Percentiles rank a stretch among this genome's conserved stretches.
Evolutionary conservation across 2,329 filamentous ascomycete genomes (phyloP).

Genomic region (Neonectria faginata): DNA sequence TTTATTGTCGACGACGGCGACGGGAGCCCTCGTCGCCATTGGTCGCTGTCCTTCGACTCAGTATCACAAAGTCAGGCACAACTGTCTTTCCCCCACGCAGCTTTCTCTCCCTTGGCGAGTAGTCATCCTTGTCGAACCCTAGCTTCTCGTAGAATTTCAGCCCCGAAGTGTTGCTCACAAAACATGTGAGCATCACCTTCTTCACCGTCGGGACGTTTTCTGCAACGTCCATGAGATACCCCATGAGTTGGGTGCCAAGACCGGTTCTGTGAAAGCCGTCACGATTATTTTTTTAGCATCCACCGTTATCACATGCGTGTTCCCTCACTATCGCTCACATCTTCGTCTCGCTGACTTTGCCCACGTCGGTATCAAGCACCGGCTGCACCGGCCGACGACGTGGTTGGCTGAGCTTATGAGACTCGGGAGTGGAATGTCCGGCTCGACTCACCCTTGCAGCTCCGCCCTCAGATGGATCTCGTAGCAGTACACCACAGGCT

Average conservation of each 20-base stretch:
- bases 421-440: constrained; percentile 4
- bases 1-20: constrained; percentile 28
- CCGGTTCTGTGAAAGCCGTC: constrained; percentile 62
- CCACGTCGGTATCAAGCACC: constrained; percentile 2
- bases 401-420: constrained; percentile 15
- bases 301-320: constrained; percentile 11
- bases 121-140: constrained; percentile 68
- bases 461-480: constrained; percentile 75
- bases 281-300: constrained; percentile 17
- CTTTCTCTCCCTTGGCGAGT: constrained; percentile 64
- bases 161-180: constrained; percentile 69
- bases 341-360: constrained; percentile 1
- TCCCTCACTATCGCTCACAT: constrained; percentile 12
- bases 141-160: constrained; percentile 70
- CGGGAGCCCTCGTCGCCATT: constrained; percentile 24
- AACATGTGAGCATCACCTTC: constrained; percentile 82
- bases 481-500: constrained; percentile 80
- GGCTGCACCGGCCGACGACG: neutral
- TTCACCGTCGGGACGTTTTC: constrained; percentile 63
- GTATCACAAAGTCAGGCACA: constrained; percentile 69
- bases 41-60: constrained; percentile 61
- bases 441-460: constrained; percentile 63
- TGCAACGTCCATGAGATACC: constrained; percentile 65
- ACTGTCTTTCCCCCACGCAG: constrained; percentile 66
- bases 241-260: constrained; percentile 71